These are phyloP conservation scores for Russula sp. DNA, from an alignment of 768 basidiomycete genomes.

Conservation along the genomic window DNA sequence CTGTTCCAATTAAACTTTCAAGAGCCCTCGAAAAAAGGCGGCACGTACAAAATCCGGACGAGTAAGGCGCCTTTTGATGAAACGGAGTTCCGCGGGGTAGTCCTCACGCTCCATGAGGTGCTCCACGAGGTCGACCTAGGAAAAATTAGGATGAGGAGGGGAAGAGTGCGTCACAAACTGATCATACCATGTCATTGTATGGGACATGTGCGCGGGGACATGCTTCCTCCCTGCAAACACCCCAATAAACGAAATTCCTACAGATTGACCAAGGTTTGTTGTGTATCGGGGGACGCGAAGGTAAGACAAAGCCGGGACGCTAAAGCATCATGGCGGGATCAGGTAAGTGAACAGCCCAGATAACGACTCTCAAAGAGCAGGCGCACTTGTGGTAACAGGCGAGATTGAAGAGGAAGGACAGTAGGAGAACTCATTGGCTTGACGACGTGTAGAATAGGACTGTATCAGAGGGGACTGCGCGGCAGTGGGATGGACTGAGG, in stretches of 20 bases:
- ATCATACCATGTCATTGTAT: neutral
- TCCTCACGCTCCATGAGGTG: neutral
- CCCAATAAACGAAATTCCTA: constrained; percentile 3
- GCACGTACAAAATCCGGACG: neutral
- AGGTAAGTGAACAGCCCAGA: neutral
- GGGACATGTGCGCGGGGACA: constrained; percentile 8
- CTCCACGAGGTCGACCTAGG: neutral
- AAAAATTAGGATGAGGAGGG: neutral
- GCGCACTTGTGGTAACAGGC: neutral
- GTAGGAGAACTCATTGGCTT: neutral
- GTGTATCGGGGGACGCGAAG: neutral
- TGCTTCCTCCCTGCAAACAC: neutral
- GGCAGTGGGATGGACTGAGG: too few relatives aligned
- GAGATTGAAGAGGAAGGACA: neutral
- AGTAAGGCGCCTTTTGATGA: neutral
- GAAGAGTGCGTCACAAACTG: neutral
- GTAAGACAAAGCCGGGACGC: neutral
- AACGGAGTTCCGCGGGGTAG: constrained; percentile 3
- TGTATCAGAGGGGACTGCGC: too few relatives aligned
- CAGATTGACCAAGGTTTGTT: neutral
- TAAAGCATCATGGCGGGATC: neutral
- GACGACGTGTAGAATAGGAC: neutral
- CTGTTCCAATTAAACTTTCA: neutral
- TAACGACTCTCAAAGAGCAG: neutral
- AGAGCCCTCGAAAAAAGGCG: neutral